Percentiles rank a stretch among this genome's conserved stretches.
Conservation (phyloP, 805 yeast species). For the Candida maris region DNA sequence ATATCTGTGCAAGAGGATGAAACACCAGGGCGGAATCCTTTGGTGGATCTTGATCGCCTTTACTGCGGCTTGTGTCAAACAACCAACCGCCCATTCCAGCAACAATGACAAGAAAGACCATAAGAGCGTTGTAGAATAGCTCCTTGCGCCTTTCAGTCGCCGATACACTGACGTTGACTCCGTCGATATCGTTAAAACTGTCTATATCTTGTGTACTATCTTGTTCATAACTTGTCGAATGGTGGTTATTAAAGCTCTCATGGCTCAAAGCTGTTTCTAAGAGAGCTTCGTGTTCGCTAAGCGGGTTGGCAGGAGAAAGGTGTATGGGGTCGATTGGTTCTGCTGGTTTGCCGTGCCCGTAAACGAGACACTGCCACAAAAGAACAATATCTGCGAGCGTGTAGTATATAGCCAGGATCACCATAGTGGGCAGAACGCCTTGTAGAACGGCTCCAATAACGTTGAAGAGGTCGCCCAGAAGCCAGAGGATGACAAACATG, state of each 20-base stretch:
- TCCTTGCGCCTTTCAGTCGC: slow-evolving; percentile 20
- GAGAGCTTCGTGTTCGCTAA: slow-evolving; percentile 58
- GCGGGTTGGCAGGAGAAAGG: slow-evolving; percentile 84
- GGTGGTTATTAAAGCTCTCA: slow-evolving; percentile 30
- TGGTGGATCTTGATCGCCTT: slow-evolving; percentile 30
- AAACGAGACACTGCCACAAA: slow-evolving; percentile 76
- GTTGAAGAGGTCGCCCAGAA: slow-evolving; percentile 90
- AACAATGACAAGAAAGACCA: slow-evolving; percentile 63
- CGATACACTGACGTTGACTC: slow-evolving; percentile 19
- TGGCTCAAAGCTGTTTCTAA: slow-evolving; percentile 56
- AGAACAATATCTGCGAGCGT: slow-evolving; percentile 86
- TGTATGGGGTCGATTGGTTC: slow-evolving; percentile 66
- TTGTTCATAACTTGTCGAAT: slow-evolving; percentile 10
- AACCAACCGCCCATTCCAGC: slow-evolving; percentile 91
- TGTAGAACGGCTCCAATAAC: slow-evolving; percentile 88
- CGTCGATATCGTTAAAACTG: slow-evolving; percentile 32
- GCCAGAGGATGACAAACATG: slow-evolving; percentile 84
- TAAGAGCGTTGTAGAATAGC: slow-evolving; percentile 37
- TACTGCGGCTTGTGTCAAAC: slow-evolving; percentile 39
- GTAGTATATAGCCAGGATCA: slow-evolving; percentile 85
- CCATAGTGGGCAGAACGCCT: slow-evolving; percentile 92
- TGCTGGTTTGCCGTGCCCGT: slow-evolving; percentile 54
- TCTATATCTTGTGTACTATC: slow-evolving; percentile 21
- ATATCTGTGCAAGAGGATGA: slow-evolving; percentile 77
- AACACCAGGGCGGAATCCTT: slow-evolving; percentile 46